These are phyloP conservation scores for Actinomucor elegans DNA, from an alignment of 371 early-diverging fungal species.

Conservation along the genomic window DNA sequence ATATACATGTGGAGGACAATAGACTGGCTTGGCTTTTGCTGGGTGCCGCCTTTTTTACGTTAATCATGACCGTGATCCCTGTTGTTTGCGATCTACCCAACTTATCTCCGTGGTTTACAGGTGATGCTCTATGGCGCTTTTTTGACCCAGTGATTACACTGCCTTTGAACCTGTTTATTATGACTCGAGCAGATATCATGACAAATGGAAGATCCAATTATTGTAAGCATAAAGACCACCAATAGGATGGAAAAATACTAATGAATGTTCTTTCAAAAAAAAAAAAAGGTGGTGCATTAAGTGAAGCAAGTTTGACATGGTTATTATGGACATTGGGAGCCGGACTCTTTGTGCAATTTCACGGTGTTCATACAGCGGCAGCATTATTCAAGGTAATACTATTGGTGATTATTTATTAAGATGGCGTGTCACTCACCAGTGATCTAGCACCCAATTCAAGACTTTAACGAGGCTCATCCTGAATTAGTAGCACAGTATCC, in stretches of 20 bases:
- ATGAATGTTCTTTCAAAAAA: background rate
- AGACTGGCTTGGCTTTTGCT: slow-evolving; percentile 37
- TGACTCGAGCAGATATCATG: slow-evolving; percentile 36
- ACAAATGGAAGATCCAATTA: slow-evolving; percentile 26
- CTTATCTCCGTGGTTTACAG: slow-evolving; percentile 39
- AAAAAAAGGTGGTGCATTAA: slow-evolving; percentile 28
- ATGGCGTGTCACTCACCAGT: background rate
- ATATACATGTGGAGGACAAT: slow-evolving; percentile 23
- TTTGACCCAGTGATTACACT: slow-evolving; percentile 49
- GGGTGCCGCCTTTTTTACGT: slow-evolving; percentile 27
- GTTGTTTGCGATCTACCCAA: slow-evolving; percentile 33
- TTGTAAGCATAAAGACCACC: slow-evolving; percentile 13
- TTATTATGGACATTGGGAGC: slow-evolving; percentile 43
- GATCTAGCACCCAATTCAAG: slow-evolving; percentile 46
- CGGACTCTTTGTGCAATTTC: slow-evolving; percentile 46
- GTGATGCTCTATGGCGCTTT: slow-evolving; percentile 42
- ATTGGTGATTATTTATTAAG: background rate
- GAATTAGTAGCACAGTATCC: slow-evolving; percentile 38
- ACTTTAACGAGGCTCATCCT: slow-evolving; percentile 38
- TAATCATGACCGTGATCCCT: slow-evolving; percentile 42
- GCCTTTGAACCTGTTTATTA: slow-evolving; percentile 41
- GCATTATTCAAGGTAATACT: slow-evolving; percentile 44
- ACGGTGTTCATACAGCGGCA: slow-evolving; percentile 47
- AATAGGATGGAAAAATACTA: background rate
- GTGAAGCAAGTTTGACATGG: slow-evolving; percentile 37